Evolutionary conservation across 306 rosid genomes (phyloP).

Genomic region (Begonia peltatifolia): DNA sequence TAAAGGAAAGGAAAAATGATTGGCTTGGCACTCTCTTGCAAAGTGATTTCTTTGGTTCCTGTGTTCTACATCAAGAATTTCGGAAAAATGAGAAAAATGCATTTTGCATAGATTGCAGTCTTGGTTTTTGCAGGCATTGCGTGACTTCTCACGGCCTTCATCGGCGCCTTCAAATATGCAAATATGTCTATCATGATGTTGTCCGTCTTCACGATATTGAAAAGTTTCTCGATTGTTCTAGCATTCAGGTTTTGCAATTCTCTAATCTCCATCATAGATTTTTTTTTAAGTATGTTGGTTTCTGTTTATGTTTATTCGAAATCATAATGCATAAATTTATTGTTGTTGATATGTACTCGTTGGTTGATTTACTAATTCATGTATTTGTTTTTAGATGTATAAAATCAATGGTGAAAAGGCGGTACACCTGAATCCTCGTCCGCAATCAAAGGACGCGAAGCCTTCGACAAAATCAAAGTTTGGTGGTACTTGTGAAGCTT

Average conservation of each 20-base stretch:
- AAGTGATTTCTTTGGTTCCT: constrained; percentile 50
- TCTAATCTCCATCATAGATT: neutral
- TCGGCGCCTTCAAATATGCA: constrained; percentile 67
- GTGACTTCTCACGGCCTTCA: constrained; percentile 51
- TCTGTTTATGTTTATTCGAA: no score
- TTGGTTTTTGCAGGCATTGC: constrained; percentile 69
- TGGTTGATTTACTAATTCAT: constrained; percentile 3
- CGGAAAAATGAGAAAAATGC: constrained; percentile 61
- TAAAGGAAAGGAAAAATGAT: constrained; percentile 30
- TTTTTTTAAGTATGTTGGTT: neutral
- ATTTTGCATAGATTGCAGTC: constrained; percentile 66
- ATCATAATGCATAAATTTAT: no score
- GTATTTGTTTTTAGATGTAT: constrained; percentile 39
- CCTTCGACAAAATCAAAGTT: constrained; percentile 41
- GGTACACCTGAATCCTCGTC: constrained; percentile 85
- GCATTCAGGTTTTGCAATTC: constrained; percentile 54
- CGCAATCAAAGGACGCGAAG: constrained; percentile 45
- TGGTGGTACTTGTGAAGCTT: constrained; percentile 74
- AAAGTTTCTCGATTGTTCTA: constrained; percentile 64
- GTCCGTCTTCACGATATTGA: constrained; percentile 65
- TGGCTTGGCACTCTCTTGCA: constrained; percentile 59
- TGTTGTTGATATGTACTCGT: constrained; percentile 1
- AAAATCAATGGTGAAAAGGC: constrained; percentile 79
- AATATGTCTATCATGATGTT: constrained; percentile 72
- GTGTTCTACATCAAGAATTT: constrained; percentile 48